phyloP scores from a whole-genome alignment of 768 basidiomycete species.

The Clitopilus passeckerianus region DNA sequence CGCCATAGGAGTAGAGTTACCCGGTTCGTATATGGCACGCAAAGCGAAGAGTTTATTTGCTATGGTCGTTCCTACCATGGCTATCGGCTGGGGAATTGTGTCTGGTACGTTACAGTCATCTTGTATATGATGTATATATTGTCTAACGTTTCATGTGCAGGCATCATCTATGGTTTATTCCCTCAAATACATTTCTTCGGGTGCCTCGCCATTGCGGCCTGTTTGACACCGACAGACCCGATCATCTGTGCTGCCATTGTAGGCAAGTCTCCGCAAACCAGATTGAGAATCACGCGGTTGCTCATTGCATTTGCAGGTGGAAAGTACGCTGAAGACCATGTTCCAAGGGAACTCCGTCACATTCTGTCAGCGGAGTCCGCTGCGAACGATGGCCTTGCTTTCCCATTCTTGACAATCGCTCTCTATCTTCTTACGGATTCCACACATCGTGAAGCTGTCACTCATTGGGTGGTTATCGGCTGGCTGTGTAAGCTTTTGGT shows the following conservation, averaged over 20 bases:
- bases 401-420: constrained; percentile 85
- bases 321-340: constrained; percentile 62
- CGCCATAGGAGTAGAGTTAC: constrained; percentile 92
- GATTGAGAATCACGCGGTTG: neutral
- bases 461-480: constrained; percentile 83
- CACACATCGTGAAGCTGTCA: constrained; percentile 57
- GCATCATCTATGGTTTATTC: constrained; percentile 65
- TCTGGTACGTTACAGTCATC: constrained; percentile 38
- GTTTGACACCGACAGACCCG: constrained; percentile 92
- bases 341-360: constrained; percentile 71
- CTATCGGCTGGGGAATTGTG: constrained; percentile 77
- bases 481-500: constrained; percentile 63
- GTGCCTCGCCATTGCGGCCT: constrained; percentile 82
- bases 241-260: constrained; percentile 85
- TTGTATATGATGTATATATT: neutral
- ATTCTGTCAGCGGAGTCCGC: constrained; percentile 88
- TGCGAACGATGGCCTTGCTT: constrained; percentile 93
- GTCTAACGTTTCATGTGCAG: constrained; percentile 26
- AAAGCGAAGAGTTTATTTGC: constrained; percentile 68
- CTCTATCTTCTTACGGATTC: constrained; percentile 80
- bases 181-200: constrained; percentile 68
- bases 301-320: constrained; percentile 41
- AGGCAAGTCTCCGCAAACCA: constrained; percentile 40
- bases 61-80: constrained; percentile 83
- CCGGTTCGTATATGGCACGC: constrained; percentile 74